Evolutionary conservation across 2,329 filamentous ascomycete genomes (phyloP), one percentile per base, ranked within the genome.

Genomic region (Fusarium sp.): DNA sequence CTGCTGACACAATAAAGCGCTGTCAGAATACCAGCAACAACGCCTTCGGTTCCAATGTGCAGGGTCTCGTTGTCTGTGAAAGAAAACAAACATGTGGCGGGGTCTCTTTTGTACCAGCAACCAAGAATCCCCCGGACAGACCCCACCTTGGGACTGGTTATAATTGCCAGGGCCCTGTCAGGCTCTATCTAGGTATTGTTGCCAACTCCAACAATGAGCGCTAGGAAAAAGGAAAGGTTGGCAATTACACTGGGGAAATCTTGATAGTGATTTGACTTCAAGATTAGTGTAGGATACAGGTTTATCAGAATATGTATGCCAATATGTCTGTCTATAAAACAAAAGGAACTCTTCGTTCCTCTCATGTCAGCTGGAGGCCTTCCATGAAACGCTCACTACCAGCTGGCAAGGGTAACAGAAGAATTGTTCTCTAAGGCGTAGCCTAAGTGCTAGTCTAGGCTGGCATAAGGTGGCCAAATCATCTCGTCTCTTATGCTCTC

Each of bases 11-110:
- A 30, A 31, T 23, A 51, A 41, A 59, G 34, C 31, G 16, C 31
- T 54, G 26, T 44, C 48, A 39, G 37, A 39, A 42, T 42, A 45
- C 41, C 55, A 51, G 7, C 23, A 41, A 18, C 18, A 41, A 26
- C 18, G 39, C 54, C 56, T 21, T n/a, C 10, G 42, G 28, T 60
- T 18, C 13, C 10, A 39, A 34, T 43, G 30, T 34, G 18, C 50
- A 58, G 42, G 54, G 63, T 65, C 61, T 49, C n/a, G 31, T 30
- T 51, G 34, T 44, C 12, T 62, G 28, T 46, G 21, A 54, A 68
- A 71, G 60, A 71, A 71, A 71, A 71, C 61, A 71, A 71, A 71
- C 57, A 71, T 71, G 68, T 71, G 68, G 69, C 65, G 68, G 69
- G 69, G 69, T 65, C 52, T 52, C 18, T 45, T 71, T 56, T 63